Conservation (phyloP, 371 early-diverging fungal genomes). For the Haplosporangium sp. region DNA sequence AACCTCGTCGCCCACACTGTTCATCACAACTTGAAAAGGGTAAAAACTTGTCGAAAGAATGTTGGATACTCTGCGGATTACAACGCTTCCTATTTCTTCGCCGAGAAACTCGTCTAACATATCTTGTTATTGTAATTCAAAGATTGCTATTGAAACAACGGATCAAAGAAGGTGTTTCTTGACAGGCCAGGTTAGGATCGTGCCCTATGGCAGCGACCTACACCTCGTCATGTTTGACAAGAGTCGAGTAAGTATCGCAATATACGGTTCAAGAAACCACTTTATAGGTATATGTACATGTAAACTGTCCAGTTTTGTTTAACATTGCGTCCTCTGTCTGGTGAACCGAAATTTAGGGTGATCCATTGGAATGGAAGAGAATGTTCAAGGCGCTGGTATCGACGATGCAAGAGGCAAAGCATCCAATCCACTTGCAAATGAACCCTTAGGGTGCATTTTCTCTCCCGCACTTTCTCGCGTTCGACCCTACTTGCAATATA, state of each 20-base stretch:
- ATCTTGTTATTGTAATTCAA: neutral
- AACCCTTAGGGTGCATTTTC: conserved; percentile 20
- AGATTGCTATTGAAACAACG: conserved; percentile 66
- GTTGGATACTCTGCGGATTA: neutral
- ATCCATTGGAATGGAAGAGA: conserved; percentile 63
- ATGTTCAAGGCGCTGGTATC: conserved; percentile 58
- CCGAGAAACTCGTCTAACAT: too few species aligned
- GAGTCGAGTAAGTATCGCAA: conserved; percentile 46
- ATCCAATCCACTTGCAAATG: conserved; percentile 46
- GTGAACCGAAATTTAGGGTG: conserved; percentile 51
- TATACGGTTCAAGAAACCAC: too few species aligned
- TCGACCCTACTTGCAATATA: too few species aligned
- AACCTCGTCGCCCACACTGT: conserved; percentile 65
- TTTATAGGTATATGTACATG: too few species aligned
- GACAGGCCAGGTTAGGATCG: conserved; percentile 64
- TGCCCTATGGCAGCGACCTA: conserved; percentile 50
- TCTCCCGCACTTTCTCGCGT: neutral
- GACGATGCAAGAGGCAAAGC: conserved; percentile 35
- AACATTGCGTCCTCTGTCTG: neutral
- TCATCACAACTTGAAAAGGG: conserved; percentile 55
- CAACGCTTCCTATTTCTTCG: neutral
- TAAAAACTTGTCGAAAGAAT: conserved; percentile 1
- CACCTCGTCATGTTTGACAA: conserved; percentile 65
- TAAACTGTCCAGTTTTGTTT: too few species aligned
- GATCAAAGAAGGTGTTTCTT: conserved; percentile 70